Percentiles rank a stretch among this genome's conserved stretches.
Evolutionary conservation across 345 rosid species (phyloP).

Genomic region (Eucalyptus rudis): DNA sequence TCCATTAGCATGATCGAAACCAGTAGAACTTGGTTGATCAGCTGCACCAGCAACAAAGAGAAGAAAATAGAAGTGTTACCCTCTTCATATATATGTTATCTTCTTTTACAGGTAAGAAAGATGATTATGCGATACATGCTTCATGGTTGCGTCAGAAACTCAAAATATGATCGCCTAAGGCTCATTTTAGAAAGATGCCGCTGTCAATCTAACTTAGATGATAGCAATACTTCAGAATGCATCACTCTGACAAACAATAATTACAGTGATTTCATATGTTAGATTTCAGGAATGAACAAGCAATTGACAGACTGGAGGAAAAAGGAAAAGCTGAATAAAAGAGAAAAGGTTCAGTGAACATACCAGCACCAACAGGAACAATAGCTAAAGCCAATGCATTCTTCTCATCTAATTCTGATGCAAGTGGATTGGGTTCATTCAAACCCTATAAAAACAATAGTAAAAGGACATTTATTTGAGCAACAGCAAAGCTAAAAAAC

Average conservation of each 20-base stretch:
- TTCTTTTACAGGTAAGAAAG: not conserved
- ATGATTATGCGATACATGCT: not conserved
- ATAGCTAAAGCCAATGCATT: conserved; percentile 93
- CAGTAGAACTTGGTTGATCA: conserved; percentile 39
- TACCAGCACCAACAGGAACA: conserved; percentile 59
- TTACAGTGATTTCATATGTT: not conserved
- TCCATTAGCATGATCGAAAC: conserved; percentile 30
- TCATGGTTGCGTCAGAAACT: not conserved
- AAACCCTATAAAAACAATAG: conserved; percentile 29
- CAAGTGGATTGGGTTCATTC: conserved; percentile 62
- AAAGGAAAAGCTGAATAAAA: not conserved
- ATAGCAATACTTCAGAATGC: not conserved
- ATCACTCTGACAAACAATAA: not conserved
- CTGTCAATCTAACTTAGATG: not conserved
- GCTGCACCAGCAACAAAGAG: conserved; percentile 22
- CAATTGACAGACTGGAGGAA: not conserved
- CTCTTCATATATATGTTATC: not conserved
- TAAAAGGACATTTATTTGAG: not conserved
- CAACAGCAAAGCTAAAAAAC: not conserved
- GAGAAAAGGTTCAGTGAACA: conserved; percentile 1
- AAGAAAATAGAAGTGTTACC: not conserved
- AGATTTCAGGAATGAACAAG: not conserved
- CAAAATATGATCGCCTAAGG: not conserved
- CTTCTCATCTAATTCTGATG: conserved; percentile 67
- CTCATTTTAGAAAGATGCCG: not conserved